Conservation (phyloP, 73 alveolate genomes). For the Blepharisma stoltei region DNA sequence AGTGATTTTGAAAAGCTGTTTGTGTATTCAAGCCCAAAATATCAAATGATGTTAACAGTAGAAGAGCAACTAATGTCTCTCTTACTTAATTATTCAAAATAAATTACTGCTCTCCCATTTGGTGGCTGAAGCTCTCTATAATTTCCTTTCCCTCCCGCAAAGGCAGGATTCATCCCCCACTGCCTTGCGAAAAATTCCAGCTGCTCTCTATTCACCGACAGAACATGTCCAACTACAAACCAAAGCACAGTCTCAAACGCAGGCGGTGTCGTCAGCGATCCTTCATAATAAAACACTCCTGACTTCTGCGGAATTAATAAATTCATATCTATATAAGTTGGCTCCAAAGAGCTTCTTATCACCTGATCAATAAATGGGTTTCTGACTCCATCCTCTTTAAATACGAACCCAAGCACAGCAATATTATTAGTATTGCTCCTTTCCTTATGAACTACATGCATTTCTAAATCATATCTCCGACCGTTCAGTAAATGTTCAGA, state of each 20-base stretch:
- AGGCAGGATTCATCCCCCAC: slow-evolving; percentile 40
- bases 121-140: slow-evolving; percentile 56
- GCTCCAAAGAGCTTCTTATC: slow-evolving; percentile 29
- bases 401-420: slow-evolving; percentile 55
- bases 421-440: slow-evolving; percentile 21
- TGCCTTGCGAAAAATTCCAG: slow-evolving; percentile 35
- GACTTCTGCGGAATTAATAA: slow-evolving; percentile 35
- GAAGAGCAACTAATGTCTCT: neutral
- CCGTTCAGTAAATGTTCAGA: slow-evolving; percentile 83
- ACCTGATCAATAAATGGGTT: slow-evolving; percentile 35
- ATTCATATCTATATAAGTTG: slow-evolving; percentile 35
- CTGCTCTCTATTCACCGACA: slow-evolving; percentile 46
- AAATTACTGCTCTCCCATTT: slow-evolving; percentile 39
- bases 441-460: slow-evolving; percentile 74
- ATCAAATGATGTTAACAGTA: neutral
- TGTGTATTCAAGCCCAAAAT: too few relatives aligned
- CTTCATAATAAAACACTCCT: slow-evolving; percentile 48
- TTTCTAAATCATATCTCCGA: slow-evolving; percentile 69
- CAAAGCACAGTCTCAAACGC: slow-evolving; percentile 61
- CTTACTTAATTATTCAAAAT: neutral
- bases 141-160: slow-evolving; percentile 62
- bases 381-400: slow-evolving; percentile 38
- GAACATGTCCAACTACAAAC: slow-evolving; percentile 45
- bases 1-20: too few relatives aligned
- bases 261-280: slow-evolving; percentile 65